These are phyloP conservation scores for Colletotrichum sp. DNA, from an alignment of 2,329 filamentous ascomycete species.

Conservation along the genomic window DNA sequence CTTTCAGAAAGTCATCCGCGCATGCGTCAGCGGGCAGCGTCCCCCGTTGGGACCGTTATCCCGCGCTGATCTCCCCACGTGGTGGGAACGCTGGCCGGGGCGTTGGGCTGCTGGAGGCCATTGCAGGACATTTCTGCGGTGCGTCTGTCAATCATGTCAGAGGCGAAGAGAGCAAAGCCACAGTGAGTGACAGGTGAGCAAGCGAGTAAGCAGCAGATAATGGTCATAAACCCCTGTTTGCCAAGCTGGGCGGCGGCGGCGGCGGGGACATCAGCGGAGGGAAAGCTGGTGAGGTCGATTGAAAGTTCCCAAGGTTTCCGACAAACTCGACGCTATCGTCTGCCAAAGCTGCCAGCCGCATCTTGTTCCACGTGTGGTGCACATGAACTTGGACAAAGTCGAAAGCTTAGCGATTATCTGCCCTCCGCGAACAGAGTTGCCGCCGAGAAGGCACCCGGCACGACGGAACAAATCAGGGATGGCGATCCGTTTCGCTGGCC, in stretches of 20 bases:
- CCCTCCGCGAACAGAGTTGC: neutral
- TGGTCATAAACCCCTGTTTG: neutral
- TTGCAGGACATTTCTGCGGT: neutral
- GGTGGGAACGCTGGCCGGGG: neutral
- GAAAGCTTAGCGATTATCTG: neutral
- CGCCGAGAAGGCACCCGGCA: neutral
- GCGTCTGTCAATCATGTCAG: neutral
- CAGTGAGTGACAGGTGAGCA: neutral
- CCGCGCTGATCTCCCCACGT: conserved; percentile 10
- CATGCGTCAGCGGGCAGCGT: neutral
- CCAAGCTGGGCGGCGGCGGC: neutral
- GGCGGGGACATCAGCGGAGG: neutral
- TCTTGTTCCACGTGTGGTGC: neutral
- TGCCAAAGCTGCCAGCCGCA: neutral
- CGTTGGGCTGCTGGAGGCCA: neutral
- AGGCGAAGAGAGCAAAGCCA: neutral
- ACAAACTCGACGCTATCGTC: neutral
- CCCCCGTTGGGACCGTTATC: neutral
- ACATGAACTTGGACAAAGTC: neutral
- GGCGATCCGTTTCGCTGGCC: neutral
- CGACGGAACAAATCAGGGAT: neutral
- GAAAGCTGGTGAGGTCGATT: neutral
- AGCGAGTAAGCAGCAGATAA: accelerated
- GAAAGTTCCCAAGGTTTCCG: neutral
- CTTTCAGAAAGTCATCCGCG: neutral